Base-by-base conservation (phyloP, 768 basidiomycete genomes). In the Amanita jacksonii region DNA sequence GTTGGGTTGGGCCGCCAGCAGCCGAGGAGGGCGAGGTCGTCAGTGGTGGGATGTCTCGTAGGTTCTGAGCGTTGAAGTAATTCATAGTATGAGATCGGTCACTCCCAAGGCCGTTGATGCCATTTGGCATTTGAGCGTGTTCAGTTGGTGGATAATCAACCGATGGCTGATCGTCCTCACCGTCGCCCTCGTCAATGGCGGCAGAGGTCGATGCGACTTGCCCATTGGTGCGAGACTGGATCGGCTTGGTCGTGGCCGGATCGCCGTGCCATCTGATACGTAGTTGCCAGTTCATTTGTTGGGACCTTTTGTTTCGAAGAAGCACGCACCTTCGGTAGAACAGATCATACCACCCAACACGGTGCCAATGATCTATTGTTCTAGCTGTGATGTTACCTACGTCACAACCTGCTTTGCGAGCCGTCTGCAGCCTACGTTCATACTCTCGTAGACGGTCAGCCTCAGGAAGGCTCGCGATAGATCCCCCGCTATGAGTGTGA, bases 331-430 rank as follows among this genome's bases (percentile, higher is more conserved):
- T 70, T 52, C 69, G 68, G 59, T 77, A 78, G 59, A 88, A 88
- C 18, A 85, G 64, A 8, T 69, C 69, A 54, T 85, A 88, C 85
- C 85, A 87, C 12, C 83, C 83, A 25, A 72, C 70, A 45, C 76
- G 72, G 52, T 83, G 81, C 85, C 85, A 88, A 47, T 85, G 80
- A 52, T 87, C 85, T 47, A 88, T 73, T 2, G 79, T 80, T 48
- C 83, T 72, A 15, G 82, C 76, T 33, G 70, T 80, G 42, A 88
- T 70, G 52, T 81, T 86, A 5, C 81, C 85, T 10, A 86, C 76
- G 48, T 85, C 81, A 48, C 76, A 77, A 4, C 76, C 76, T 19
- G 69, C 69, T 52, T 79, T 78, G 42, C 79, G 74, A 0, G 84
- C 82, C 7, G 72, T 57, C 38, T 77, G 76, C 34, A 88, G 62